Conservation (phyloP, 805 yeast species). For the Kregervanrija fluxuum region DNA sequence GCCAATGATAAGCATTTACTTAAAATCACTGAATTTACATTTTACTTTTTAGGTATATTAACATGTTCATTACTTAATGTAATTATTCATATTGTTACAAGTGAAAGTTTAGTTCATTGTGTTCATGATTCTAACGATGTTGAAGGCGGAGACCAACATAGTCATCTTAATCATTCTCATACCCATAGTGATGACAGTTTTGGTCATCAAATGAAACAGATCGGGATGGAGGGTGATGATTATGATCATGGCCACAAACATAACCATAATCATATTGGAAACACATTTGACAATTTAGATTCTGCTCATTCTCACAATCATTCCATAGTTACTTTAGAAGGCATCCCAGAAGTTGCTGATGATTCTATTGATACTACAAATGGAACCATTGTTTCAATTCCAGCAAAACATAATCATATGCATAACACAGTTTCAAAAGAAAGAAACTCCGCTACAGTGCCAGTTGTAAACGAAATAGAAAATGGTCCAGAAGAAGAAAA, state of each 20-base stretch:
- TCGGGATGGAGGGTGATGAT: not conserved
- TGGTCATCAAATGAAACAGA: not conserved
- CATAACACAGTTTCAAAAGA: too few relatives aligned
- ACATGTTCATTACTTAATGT: slow-evolving; percentile 55
- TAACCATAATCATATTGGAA: slow-evolving; percentile 3
- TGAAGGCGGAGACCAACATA: slow-evolving; percentile 23
- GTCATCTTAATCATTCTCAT: slow-evolving; percentile 13
- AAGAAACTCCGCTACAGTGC: too few relatives aligned
- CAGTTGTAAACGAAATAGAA: too few relatives aligned
- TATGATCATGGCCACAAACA: slow-evolving; percentile 6
- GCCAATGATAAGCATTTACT: slow-evolving; percentile 22
- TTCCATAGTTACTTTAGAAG: not conserved
- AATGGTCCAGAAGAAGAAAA: not conserved
- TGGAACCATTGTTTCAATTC: too few relatives aligned
- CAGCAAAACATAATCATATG: too few relatives aligned
- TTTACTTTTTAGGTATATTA: slow-evolving; percentile 44
- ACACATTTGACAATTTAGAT: not conserved
- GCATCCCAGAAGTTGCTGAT: not conserved
- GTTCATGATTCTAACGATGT: slow-evolving; percentile 45
- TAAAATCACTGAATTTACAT: slow-evolving; percentile 37
- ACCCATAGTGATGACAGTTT: slow-evolving; percentile 1
- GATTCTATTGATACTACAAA: not conserved
- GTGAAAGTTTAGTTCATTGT: slow-evolving; percentile 82
- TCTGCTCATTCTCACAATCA: slow-evolving; percentile 12
- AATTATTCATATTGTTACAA: slow-evolving; percentile 64